These are phyloP conservation scores for Cystobasidiaceae sp. DNA, from an alignment of 1,284 basidiomycete genomes.

Conservation along the genomic window DNA sequence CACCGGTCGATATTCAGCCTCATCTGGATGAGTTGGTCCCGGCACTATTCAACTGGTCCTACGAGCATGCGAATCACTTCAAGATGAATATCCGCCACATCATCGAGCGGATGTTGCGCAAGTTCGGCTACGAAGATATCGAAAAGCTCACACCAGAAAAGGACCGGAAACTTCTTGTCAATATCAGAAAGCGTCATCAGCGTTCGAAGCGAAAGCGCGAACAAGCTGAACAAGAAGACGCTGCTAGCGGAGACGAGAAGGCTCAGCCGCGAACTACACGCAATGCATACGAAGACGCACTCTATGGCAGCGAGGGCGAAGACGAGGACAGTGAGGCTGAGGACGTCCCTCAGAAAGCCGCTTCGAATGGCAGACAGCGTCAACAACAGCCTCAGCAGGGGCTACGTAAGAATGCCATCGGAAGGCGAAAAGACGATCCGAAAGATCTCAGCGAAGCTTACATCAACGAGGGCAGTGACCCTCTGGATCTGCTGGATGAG, in stretches of 20 bases:
- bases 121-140: slow-evolving; percentile 83
- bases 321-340: slow-evolving; percentile 64
- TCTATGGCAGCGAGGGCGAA: slow-evolving; percentile 75
- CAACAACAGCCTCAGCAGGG: slow-evolving; percentile 39
- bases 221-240: slow-evolving; percentile 50
- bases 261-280: slow-evolving; percentile 54
- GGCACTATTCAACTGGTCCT: slow-evolving; percentile 81
- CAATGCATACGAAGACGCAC: slow-evolving; percentile 89
- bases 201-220: slow-evolving; percentile 74
- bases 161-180: slow-evolving; percentile 70
- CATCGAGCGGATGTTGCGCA: slow-evolving; percentile 88
- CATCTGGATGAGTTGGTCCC: slow-evolving; percentile 76
- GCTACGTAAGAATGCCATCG: slow-evolving; percentile 33
- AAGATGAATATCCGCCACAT: slow-evolving; percentile 94
- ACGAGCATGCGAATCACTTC: slow-evolving; percentile 99
- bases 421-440: slow-evolving; percentile 32
- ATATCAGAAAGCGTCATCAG: slow-evolving; percentile 88
- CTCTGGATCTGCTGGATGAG: slow-evolving; percentile 89
- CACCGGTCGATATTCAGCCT: slow-evolving; percentile 63
- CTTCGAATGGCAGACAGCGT: slow-evolving; percentile 42
- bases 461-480: slow-evolving; percentile 83
- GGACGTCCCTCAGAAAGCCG: slow-evolving; percentile 40
- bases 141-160: slow-evolving; percentile 59
- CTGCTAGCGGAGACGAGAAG: slow-evolving; percentile 52
- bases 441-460: slow-evolving; percentile 47